Percentiles rank a stretch among this genome's conserved stretches.
These are phyloP conservation scores for Sporisorium exsertum DNA, from an alignment of 1,284 basidiomycete species.

Conservation along the genomic window DNA sequence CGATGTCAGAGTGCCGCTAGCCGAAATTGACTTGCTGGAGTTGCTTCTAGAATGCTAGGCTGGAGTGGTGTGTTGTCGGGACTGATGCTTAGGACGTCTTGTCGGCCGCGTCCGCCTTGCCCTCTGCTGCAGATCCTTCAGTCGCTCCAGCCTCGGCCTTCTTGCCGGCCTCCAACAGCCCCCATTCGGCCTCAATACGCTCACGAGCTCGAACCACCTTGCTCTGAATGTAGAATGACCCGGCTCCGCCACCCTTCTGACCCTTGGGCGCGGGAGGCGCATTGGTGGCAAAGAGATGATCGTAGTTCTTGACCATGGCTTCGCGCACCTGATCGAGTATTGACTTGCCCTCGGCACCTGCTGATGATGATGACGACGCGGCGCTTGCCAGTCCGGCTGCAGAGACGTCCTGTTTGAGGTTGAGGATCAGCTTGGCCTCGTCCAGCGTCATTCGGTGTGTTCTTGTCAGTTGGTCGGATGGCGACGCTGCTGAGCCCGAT, in stretches of 20 bases:
- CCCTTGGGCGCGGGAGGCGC: conserved; percentile 71
- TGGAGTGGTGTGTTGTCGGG: background rate
- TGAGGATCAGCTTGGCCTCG: conserved; percentile 93
- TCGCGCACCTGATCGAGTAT: conserved; percentile 51
- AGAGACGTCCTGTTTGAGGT: conserved; percentile 78
- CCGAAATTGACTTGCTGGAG: background rate
- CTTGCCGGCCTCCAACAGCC: conserved; percentile 39
- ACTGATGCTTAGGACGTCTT: conserved; percentile 16
- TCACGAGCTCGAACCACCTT: conserved; percentile 95
- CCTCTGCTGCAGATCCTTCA: conserved; percentile 17
- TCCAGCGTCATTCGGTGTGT: conserved; percentile 93
- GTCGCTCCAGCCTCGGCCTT: conserved; percentile 24
- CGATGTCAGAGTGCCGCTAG: background rate
- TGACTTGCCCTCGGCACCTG: conserved; percentile 37
- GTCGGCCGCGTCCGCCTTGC: conserved; percentile 24
- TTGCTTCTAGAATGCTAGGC: conserved; percentile 2
- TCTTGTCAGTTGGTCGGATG: conserved; percentile 71
- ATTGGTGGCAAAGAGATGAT: conserved; percentile 90
- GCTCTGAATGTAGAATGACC: conserved; percentile 83
- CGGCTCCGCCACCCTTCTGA: conserved; percentile 63
- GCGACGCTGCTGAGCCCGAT: conserved; percentile 62
- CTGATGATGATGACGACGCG: conserved; percentile 20
- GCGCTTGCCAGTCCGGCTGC: conserved; percentile 28
- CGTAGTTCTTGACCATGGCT: conserved; percentile 77
- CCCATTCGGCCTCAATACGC: conserved; percentile 86